phyloP scores from a whole-genome alignment of 768 basidiomycete genomes.

The Baorangia bicolor region DNA sequence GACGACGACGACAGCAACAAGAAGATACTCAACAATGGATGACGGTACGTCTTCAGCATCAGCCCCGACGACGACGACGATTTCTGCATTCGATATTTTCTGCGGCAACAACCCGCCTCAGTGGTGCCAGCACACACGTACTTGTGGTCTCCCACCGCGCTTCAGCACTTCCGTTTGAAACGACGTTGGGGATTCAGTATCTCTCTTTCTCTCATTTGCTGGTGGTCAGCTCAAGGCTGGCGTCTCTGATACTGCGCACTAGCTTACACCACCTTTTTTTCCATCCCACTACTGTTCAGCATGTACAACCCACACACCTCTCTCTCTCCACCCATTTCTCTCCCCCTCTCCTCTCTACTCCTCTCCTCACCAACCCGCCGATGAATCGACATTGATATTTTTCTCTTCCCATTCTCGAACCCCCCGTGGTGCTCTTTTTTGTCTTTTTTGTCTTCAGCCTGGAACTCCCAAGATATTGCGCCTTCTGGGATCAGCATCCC shows the following conservation, averaged over 20 bases:
- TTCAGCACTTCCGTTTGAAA: constrained; percentile 31
- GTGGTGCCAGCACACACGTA: constrained; percentile 31
- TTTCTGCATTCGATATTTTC: constrained; percentile 44
- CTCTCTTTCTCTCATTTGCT: constrained; percentile 15
- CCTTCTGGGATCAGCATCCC: constrained; percentile 76
- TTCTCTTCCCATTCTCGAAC: constrained; percentile 34
- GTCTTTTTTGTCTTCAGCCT: constrained; percentile 51
- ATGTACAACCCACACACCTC: constrained; percentile 6
- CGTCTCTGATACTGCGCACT: constrained; percentile 16
- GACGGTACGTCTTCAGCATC: constrained; percentile 85
- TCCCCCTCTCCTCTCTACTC: constrained; percentile 8
- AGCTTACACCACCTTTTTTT: constrained; percentile 10
- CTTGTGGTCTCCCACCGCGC: constrained; percentile 32
- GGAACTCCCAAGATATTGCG: constrained; percentile 82
- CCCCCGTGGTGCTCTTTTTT: constrained; percentile 7
- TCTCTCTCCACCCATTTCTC: constrained; percentile 27
- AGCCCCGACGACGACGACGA: constrained; percentile 62
- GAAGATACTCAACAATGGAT: constrained; percentile 45
- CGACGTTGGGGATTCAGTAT: constrained; percentile 28
- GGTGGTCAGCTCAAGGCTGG: constrained; percentile 38
- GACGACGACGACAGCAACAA: constrained; percentile 24
- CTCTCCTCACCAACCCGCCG: constrained; percentile 29
- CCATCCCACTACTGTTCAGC: constrained; percentile 14
- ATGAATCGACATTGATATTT: constrained; percentile 44
- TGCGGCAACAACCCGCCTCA: constrained; percentile 36